Evolutionary conservation across 1,284 basidiomycete genomes (phyloP), one percentile per base, ranked within the genome.

Genomic region (Sutorius eximius): DNA sequence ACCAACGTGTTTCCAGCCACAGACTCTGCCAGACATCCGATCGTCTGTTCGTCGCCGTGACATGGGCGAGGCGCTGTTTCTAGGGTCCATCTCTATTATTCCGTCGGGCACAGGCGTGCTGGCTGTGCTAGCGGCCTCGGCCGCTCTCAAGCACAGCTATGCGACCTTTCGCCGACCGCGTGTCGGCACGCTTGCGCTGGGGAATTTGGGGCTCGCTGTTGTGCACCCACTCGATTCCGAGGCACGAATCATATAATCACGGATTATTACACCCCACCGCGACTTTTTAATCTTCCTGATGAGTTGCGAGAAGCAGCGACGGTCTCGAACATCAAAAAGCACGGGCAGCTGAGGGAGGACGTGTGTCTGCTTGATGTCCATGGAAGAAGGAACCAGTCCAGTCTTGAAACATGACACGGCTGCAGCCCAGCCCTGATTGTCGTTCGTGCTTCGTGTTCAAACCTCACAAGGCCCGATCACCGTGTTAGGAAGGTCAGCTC

Each of bases 271-370:
- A 52, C 48, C 2, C 3, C 29, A 41, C 55, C 65, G 53, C 49
- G 16, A 53, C 47, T 52, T 59, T 66, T 68, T 65, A 56, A 69
- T 68, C 43, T 56, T 56, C 41, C 34, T 43, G 48, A 56, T 43
- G 45, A 44, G 22, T 45, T 45, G 43, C 45, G 51, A 53, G 51
- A 51, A 55, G 44, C 55, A 38, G 9, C 5, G 40, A 37, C 10
- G 18, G 57, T 52, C 60, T 57, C 44, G 52, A 55, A 52, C 52
- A 22, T 24, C 51, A n/a, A 36, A 51, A 34, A 33, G 16, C 27
- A 36, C 27, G 15, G 58, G 48, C 18, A 38, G 53, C 37, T 41
- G 51, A 56, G 53, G 44, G 29, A 9, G 34, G 42, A 34, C 30
- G 47, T 45, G 9, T 29, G 22, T 34, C 8, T 58, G 27, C 37